Evolutionary conservation across 805 yeast species (phyloP).

Genomic region (Candida wancherniae): DNA sequence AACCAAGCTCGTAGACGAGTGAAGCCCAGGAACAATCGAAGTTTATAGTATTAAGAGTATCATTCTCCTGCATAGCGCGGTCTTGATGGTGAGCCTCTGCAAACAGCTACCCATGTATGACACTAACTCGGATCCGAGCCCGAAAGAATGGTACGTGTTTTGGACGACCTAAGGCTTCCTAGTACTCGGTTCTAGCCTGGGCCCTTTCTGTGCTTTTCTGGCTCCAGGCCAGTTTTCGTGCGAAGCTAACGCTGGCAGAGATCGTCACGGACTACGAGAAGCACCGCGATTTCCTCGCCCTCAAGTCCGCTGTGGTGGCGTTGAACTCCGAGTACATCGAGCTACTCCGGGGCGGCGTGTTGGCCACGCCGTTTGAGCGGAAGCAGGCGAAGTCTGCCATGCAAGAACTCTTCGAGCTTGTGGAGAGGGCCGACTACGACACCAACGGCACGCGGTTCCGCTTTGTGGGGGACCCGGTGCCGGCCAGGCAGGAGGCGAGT

Average conservation of each 20-base stretch:
- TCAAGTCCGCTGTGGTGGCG: constrained; percentile 9
- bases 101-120: too few relatives aligned
- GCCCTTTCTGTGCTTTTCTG: too few relatives aligned
- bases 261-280: too few relatives aligned
- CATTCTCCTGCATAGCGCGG: too few relatives aligned
- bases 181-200: too few relatives aligned
- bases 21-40: not conserved
- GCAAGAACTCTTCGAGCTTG: constrained; percentile 16
- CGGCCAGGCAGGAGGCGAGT: constrained; percentile 1
- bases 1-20: constrained; percentile 14
- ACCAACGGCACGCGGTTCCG: constrained; percentile 17
- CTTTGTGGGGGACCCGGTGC: constrained; percentile 29
- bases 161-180: too few relatives aligned
- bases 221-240: too few relatives aligned
- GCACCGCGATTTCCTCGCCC: not conserved
- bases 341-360: constrained; percentile 2
- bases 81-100: too few relatives aligned
- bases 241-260: too few relatives aligned
- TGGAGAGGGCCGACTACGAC: constrained; percentile 19
- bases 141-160: too few relatives aligned
- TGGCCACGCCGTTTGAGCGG: constrained; percentile 17
- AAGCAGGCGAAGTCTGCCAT: constrained; percentile 19
- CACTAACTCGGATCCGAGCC: too few relatives aligned
- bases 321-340: constrained; percentile 9
- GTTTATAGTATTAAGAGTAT: too few relatives aligned